These are phyloP conservation scores for Calendula officinalis DNA, from an alignment of 129 eudicot species.

Conservation along the genomic window DNA sequence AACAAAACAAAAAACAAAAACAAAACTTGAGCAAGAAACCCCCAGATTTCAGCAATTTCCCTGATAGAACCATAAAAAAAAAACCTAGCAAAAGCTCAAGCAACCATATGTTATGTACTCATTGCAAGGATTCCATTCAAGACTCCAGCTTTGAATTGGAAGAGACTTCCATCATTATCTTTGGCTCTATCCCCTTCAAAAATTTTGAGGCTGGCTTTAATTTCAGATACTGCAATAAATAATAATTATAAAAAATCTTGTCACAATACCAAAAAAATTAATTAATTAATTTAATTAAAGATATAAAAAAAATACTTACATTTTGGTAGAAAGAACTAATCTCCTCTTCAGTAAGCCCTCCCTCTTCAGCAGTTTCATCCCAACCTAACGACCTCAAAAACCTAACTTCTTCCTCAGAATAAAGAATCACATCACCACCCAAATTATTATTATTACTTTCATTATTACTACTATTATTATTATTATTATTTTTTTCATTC, in stretches of 20 bases:
- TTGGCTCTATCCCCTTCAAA: slow-evolving; percentile 21
- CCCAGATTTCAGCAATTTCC: slow-evolving; percentile 47
- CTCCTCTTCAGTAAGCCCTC: slow-evolving; percentile 92
- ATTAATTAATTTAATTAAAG: too few species aligned
- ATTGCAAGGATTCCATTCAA: slow-evolving; percentile 28
- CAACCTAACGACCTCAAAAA: slow-evolving; percentile 86
- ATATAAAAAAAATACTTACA: slow-evolving; percentile 15
- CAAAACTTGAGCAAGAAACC: slow-evolving; percentile 22
- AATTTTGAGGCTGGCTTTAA: slow-evolving; percentile 44
- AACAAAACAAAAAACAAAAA: slow-evolving; percentile 14
- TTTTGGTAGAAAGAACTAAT: slow-evolving; percentile 70
- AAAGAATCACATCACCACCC: slow-evolving; percentile 28
- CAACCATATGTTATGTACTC: slow-evolving; percentile 47
- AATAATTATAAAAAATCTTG: too few species aligned
- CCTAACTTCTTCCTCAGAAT: slow-evolving; percentile 80
- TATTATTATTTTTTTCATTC: too few species aligned
- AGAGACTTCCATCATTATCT: slow-evolving; percentile 16
- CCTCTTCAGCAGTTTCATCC: slow-evolving; percentile 84
- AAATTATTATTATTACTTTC: slow-evolving; percentile 23
- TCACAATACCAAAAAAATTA: too few species aligned
- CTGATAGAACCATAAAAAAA: slow-evolving; percentile 34
- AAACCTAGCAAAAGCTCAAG: slow-evolving; percentile 10
- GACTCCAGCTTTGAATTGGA: slow-evolving; percentile 57
- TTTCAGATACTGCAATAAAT: slow-evolving; percentile 52
- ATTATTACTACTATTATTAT: too few species aligned